Evolutionary conservation across 1,284 basidiomycete genomes (phyloP), one percentile per base, ranked within the genome.

Genomic region (Heterobasidion parviporum): DNA sequence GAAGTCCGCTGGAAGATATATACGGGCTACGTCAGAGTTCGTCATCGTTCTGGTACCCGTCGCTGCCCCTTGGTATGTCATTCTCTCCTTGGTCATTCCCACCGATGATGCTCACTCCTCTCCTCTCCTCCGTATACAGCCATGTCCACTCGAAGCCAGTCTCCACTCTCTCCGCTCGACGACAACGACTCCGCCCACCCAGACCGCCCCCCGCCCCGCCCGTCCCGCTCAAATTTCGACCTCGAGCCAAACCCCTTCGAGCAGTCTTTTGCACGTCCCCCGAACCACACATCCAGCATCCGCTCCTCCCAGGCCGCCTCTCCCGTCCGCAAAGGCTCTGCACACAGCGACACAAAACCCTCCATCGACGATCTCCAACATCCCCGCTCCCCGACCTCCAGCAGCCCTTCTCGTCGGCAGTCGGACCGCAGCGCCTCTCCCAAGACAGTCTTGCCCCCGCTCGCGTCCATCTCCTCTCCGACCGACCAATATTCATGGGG

Each of bases 171-270:
- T 15, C 36, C 57, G 38, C n/a, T 41, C 38, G 38, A 41, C 38
- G 51, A 12, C 54, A 54, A 36, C 53, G 58, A 48, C 56, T 59
- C 52, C 60, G 18, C 12, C 63, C 62, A 57, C 15, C 62, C 62
- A 6, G 69, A 61, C 14, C 56, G 61, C n/a, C 65, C 67, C 54
- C 62, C 79, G 75, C 32, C 79, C 83, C 62, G 78, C 77, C 56
- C 53, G 26, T 18, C 50, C 7, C 59, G 60, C 55, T 55, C 57
- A 48, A 85, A 85, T 67, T 87, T 90, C 68, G 85, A 89, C 68
- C 82, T 93, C 57, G 95, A 98, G 69, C 92, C 92, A 14, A 98
- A 98, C 68, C 95, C 95, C 0, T 98, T 98, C 67, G 95, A 98
- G 68, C 90, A 94, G 71, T 95, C 92, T 53, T 98, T 98, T 46